These are phyloP conservation scores for Boletus hoseneyae DNA, from an alignment of 1,284 basidiomycete species.

Conservation along the genomic window DNA sequence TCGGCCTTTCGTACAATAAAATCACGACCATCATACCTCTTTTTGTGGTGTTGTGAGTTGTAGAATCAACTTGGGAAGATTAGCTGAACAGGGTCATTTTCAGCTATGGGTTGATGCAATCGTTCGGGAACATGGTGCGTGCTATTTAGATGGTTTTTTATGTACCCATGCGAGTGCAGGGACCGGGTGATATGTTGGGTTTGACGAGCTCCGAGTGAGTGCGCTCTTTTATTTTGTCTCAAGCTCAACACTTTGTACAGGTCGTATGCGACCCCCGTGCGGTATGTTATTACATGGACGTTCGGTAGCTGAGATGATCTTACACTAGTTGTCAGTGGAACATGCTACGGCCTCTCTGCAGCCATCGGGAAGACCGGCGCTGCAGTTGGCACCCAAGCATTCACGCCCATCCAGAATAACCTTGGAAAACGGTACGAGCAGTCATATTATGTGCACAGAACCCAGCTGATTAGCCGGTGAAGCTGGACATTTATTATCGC, in stretches of 20 bases:
- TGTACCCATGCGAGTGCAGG: slow-evolving; percentile 37
- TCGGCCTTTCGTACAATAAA: slow-evolving; percentile 65
- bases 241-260: slow-evolving; percentile 26
- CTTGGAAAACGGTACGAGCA: slow-evolving; percentile 54
- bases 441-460: not conserved
- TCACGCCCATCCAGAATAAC: slow-evolving; percentile 70
- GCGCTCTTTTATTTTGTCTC: slow-evolving; percentile 5
- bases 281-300: slow-evolving; percentile 34
- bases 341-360: slow-evolving; percentile 68
- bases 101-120: slow-evolving; percentile 68
- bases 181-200: slow-evolving; percentile 73
- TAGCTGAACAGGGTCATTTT: slow-evolving; percentile 5
- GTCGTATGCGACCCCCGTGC: slow-evolving; percentile 65
- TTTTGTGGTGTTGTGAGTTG: slow-evolving; percentile 61
- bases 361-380: slow-evolving; percentile 76
- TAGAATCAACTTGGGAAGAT: not conserved
- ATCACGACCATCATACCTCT: slow-evolving; percentile 64
- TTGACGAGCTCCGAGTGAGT: slow-evolving; percentile 64
- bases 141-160: not conserved
- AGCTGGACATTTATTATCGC: slow-evolving; percentile 73
- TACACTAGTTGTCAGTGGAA: slow-evolving; percentile 42
- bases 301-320: not conserved
- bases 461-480: slow-evolving; percentile 13
- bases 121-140: slow-evolving; percentile 61
- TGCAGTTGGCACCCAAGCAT: slow-evolving; percentile 73